Conservation (phyloP, 805 yeast genomes). For the Candida suzukii region DNA sequence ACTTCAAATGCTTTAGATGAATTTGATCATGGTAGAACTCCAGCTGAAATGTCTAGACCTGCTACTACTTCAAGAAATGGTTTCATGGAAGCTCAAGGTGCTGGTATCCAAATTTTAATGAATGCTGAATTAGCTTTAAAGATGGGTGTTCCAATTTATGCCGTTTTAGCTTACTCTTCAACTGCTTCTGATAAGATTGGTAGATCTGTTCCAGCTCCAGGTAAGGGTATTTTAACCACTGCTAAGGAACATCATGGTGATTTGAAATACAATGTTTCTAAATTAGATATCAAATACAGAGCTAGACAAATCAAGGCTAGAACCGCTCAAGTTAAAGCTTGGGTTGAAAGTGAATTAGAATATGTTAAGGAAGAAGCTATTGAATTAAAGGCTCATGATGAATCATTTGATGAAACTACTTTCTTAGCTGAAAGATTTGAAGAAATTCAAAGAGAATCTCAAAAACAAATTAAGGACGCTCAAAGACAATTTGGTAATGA, state of each 20-base stretch:
- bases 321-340: conserved; percentile 64
- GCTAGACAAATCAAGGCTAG: conserved; percentile 82
- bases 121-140: conserved; percentile 85
- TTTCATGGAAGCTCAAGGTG: conserved; percentile 99
- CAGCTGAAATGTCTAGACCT: conserved; percentile 98
- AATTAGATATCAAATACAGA: conserved; percentile 89
- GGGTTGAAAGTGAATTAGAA: conserved; percentile 80
- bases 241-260: conserved; percentile 89
- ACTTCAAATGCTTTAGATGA: conserved; percentile 88
- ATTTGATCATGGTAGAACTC: conserved; percentile 93
- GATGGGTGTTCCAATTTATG: conserved; percentile 99
- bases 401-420: conserved; percentile 43
- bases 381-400: conserved; percentile 36
- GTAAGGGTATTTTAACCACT: conserved; percentile 97
- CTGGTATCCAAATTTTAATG: conserved; percentile 97
- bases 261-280: conserved; percentile 70
- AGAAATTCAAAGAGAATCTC: conserved; percentile 79
- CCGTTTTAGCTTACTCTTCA: conserved; percentile 87
- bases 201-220: conserved; percentile 99
- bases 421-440: conserved; percentile 80
- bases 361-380: conserved; percentile 66
- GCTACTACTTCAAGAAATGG: conserved; percentile 94
- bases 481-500: conserved; percentile 93
- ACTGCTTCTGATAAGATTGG: conserved; percentile 99
- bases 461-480: conserved; percentile 79